Evolutionary conservation across 495 filamentous ascomycete genomes (phyloP).

Genomic region (Opeltia flavorubescens): DNA sequence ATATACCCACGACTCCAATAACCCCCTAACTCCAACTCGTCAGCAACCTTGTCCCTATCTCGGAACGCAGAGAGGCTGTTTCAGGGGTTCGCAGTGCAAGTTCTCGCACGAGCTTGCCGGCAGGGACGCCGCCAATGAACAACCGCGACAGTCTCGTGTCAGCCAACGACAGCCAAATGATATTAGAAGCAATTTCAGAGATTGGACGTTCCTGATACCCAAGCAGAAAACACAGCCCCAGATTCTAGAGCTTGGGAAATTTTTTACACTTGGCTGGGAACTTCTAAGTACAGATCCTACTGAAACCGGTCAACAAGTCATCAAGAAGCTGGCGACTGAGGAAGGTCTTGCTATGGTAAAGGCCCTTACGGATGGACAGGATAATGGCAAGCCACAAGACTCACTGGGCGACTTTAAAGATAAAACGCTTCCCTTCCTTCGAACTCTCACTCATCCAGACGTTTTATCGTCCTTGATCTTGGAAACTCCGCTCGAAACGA

Average conservation of each 20-base stretch:
- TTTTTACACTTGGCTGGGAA: constrained; percentile 11
- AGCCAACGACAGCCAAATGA: constrained; percentile 9
- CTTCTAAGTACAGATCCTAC: constrained; percentile 5
- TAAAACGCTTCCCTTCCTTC: constrained; percentile 36
- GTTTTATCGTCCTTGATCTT: constrained; percentile 39
- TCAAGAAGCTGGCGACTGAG: constrained; percentile 11
- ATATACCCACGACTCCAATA: constrained; percentile 8
- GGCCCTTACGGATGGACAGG: constrained; percentile 15
- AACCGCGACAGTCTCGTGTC: constrained; percentile 1
- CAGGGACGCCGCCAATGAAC: background rate
- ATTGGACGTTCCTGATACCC: constrained; percentile 23
- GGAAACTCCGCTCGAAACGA: constrained; percentile 38
- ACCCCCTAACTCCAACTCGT: constrained; percentile 3
- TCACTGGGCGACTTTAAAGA: constrained; percentile 20
- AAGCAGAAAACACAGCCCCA: constrained; percentile 14
- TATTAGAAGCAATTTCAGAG: constrained; percentile 16
- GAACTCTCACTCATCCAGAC: constrained; percentile 34
- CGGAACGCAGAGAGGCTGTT: constrained; percentile 8
- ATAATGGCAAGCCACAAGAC: constrained; percentile 12
- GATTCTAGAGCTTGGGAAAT: constrained; percentile 9
- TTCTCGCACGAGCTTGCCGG: constrained; percentile 5
- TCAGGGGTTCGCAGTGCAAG: constrained; percentile 8
- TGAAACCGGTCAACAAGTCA: constrained; percentile 8
- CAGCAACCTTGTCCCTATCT: constrained; percentile 7
- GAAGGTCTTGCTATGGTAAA: constrained; percentile 12